These are phyloP conservation scores for Pseudopithomyces chartarum DNA, from an alignment of 2,329 filamentous ascomycete species.

Conservation along the genomic window DNA sequence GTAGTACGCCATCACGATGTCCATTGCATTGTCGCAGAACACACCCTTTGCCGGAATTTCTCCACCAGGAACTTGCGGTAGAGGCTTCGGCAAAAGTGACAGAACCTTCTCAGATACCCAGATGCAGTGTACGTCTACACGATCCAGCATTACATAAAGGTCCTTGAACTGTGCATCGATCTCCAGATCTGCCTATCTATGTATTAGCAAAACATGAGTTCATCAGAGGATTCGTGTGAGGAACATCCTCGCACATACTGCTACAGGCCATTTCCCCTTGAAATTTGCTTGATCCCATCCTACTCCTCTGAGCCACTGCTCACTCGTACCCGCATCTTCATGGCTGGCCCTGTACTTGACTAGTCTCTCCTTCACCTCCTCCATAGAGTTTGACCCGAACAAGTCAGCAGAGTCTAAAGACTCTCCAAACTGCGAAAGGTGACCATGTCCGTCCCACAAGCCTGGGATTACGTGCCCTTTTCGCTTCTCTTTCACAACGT, in stretches of 20 bases:
- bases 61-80: conserved; percentile 63
- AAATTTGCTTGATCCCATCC: conserved; percentile 74
- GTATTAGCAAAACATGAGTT: background rate
- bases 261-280: conserved; percentile 66
- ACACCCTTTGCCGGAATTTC: conserved; percentile 70
- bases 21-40: conserved; percentile 76
- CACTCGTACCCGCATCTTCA: conserved; percentile 57
- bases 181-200: conserved; percentile 59
- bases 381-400: conserved; percentile 62
- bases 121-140: conserved; percentile 72
- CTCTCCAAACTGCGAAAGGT: conserved; percentile 69
- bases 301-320: conserved; percentile 68
- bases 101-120: conserved; percentile 71
- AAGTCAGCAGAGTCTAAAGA: conserved; percentile 69
- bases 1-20: conserved; percentile 62
- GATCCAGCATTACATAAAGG: conserved; percentile 70
- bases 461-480: conserved; percentile 67
- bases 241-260: conserved; percentile 52
- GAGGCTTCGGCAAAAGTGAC: conserved; percentile 59
- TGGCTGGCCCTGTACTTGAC: conserved; percentile 57
- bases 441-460: conserved; percentile 73
- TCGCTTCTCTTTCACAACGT: conserved; percentile 36
- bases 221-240: background rate
- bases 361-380: conserved; percentile 60
- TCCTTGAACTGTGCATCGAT: conserved; percentile 58